These are phyloP conservation scores for Hibiscus mutabilis DNA, from an alignment of 345 rosid genomes.

Conservation along the genomic window DNA sequence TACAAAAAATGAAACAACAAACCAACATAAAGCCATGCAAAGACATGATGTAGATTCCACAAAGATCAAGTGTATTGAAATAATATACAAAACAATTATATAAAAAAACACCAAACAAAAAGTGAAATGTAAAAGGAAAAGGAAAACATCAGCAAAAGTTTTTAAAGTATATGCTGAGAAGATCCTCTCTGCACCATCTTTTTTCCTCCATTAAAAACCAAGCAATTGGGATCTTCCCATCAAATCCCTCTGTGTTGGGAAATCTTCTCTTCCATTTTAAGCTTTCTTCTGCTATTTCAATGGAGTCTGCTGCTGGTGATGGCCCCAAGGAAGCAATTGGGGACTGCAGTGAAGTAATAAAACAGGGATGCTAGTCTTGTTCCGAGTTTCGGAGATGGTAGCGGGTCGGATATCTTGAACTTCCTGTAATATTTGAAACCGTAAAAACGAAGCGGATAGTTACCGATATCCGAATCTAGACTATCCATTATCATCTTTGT, in stretches of 20 bases:
- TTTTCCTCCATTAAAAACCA: slow-evolving; percentile 4
- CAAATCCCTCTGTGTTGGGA: not conserved
- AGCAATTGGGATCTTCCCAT: not conserved
- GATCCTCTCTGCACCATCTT: slow-evolving; percentile 25
- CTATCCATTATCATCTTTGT: too few species aligned
- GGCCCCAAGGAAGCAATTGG: not conserved
- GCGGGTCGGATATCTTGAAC: too few species aligned
- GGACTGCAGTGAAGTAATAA: not conserved
- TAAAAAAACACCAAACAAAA: not conserved
- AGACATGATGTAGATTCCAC: slow-evolving; percentile 27
- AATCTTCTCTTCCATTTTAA: not conserved
- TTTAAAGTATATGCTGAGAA: slow-evolving; percentile 36
- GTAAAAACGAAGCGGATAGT: too few species aligned
- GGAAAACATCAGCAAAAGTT: slow-evolving; percentile 8
- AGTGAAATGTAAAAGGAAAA: not conserved
- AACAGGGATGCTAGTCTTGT: too few species aligned
- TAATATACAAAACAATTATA: not conserved
- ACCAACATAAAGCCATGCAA: slow-evolving; percentile 1
- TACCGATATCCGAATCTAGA: too few species aligned
- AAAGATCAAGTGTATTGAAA: too few species aligned
- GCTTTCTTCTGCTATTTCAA: not conserved
- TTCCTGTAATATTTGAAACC: too few species aligned
- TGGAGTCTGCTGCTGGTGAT: not conserved
- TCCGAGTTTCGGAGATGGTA: too few species aligned
- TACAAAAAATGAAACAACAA: too few species aligned